Percentiles rank a stretch among this genome's conserved stretches.
phyloP scores from a whole-genome alignment of 768 basidiomycete species.

The Podaxis rugospora region DNA sequence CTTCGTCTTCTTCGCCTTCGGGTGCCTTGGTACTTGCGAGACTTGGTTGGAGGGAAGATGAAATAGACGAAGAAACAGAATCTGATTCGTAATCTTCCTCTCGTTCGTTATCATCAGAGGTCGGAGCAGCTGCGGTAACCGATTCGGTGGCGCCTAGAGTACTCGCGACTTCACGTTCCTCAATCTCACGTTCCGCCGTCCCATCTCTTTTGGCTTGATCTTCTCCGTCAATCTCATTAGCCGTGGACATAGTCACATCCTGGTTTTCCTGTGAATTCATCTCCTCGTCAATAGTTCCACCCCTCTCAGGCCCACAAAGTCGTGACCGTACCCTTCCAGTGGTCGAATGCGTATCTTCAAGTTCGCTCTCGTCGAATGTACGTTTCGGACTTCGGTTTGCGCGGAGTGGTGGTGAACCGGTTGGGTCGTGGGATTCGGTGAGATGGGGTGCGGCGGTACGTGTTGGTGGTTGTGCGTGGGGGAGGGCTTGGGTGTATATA shows the following conservation, averaged over 20 bases:
- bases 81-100: slow-evolving; percentile 18
- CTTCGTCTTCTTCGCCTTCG: not conserved
- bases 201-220: slow-evolving; percentile 5
- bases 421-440: slow-evolving; percentile 9
- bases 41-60: slow-evolving; percentile 13
- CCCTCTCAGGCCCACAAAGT: slow-evolving; percentile 13
- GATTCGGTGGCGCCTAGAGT: not conserved
- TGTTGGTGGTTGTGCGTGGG: slow-evolving; percentile 11
- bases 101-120: slow-evolving; percentile 13
- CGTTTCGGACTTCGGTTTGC: slow-evolving; percentile 23
- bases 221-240: slow-evolving; percentile 3
- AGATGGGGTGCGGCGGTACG: slow-evolving; percentile 15
- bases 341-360: slow-evolving; percentile 11
- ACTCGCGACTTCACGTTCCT: slow-evolving; percentile 8
- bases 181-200: slow-evolving; percentile 12
- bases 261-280: too few relatives aligned
- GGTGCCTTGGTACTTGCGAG: not conserved
- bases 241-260: not conserved
- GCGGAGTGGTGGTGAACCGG: slow-evolving; percentile 13
- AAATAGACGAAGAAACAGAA: slow-evolving; percentile 22
- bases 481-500: slow-evolving; percentile 8
- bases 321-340: slow-evolving; percentile 12
- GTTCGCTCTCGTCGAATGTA: slow-evolving; percentile 28
- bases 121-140: not conserved
- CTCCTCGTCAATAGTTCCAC: not conserved